phyloP scores from a whole-genome alignment of 331 rosid genomes.

The Quercus tomentella region DNA sequence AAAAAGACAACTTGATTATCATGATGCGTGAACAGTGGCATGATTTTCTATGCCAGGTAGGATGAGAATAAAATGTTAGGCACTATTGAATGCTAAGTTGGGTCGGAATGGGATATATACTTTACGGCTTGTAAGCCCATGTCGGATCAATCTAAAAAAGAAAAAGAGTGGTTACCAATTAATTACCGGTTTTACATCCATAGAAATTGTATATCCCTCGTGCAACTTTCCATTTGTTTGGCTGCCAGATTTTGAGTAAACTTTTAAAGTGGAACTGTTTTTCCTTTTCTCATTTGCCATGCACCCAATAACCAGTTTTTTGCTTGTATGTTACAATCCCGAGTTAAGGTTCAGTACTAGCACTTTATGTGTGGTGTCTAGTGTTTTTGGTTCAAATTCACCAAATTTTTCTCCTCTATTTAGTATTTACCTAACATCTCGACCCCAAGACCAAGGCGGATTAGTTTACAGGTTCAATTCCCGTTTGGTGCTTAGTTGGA shows the following conservation, averaged over 20 bases:
- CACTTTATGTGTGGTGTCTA: too few relatives aligned
- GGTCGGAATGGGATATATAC: neutral
- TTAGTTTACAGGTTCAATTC: too few relatives aligned
- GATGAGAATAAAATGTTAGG: neutral
- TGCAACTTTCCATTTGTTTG: neutral
- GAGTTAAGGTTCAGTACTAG: too few relatives aligned
- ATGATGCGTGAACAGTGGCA: neutral
- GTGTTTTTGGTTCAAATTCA: too few relatives aligned
- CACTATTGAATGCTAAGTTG: neutral
- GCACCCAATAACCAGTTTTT: too few relatives aligned
- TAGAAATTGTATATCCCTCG: neutral
- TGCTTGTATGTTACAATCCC: too few relatives aligned
- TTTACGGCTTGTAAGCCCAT: neutral
- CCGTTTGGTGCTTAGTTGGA: too few relatives aligned
- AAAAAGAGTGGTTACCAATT: neutral
- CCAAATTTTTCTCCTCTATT: too few relatives aligned
- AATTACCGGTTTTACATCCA: neutral
- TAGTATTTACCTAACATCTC: too few relatives aligned
- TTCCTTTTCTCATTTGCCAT: neutral
- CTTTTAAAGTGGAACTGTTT: neutral
- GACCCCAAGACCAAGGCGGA: too few relatives aligned
- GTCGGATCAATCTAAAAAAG: neutral
- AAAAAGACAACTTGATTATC: neutral
- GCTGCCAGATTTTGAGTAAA: neutral
- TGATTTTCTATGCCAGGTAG: too few relatives aligned